Evolutionary conservation across 2,329 filamentous ascomycete genomes (phyloP).

Genomic region (Trichoderma oligosporum): DNA sequence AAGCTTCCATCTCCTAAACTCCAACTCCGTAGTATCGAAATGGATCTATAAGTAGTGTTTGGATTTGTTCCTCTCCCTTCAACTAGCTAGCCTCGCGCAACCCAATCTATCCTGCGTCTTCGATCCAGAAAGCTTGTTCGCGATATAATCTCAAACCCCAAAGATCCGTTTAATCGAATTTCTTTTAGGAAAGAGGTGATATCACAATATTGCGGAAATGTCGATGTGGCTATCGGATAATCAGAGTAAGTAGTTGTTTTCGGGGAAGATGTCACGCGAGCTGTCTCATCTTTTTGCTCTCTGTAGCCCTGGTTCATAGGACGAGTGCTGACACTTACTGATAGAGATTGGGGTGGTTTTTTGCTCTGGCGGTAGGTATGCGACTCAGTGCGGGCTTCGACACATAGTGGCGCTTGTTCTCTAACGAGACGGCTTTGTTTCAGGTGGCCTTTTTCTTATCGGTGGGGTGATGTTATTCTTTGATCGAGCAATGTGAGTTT

Average conservation of each 20-base stretch:
- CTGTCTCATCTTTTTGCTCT: neutral
- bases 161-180: neutral
- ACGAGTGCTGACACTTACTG: slow-evolving; percentile 32
- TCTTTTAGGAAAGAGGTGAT: neutral
- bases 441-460: slow-evolving; percentile 91
- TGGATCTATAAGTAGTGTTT: neutral
- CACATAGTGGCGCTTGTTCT: slow-evolving; percentile 20
- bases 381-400: slow-evolving; percentile 22
- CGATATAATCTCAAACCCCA: neutral
- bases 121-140: neutral
- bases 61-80: neutral
- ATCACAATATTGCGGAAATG: slow-evolving; percentile 34
- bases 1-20: slow-evolving; percentile 12
- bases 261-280: slow-evolving; percentile 23
- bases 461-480: slow-evolving; percentile 96
- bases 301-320: neutral
- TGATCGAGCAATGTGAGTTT: slow-evolving; percentile 81
- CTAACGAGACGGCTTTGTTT: slow-evolving; percentile 15
- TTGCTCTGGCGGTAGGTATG: slow-evolving; percentile 85
- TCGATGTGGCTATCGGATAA: slow-evolving; percentile 95
- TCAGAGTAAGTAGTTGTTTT: slow-evolving; percentile 66
- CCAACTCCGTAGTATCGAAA: neutral
- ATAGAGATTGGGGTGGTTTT: slow-evolving; percentile 95
- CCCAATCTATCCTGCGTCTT: neutral
- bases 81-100: neutral